Conservation (phyloP, 345 rosid species). For the Mallotus nudiflorus region DNA sequence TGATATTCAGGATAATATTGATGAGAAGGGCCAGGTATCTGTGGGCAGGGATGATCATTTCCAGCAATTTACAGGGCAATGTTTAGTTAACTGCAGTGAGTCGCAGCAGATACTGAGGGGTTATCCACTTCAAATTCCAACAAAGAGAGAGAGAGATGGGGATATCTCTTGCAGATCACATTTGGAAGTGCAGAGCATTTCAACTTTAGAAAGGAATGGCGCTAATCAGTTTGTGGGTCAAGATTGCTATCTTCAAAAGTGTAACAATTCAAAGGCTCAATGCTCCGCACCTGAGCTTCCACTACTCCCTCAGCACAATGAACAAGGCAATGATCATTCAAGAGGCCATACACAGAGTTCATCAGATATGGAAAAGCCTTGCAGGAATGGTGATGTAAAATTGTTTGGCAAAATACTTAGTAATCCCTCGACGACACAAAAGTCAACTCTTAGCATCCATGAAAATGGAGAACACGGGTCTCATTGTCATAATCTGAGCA, state of each 20-base stretch:
- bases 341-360: no score
- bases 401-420: slow-evolving; percentile 82
- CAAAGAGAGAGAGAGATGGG: slow-evolving; percentile 49
- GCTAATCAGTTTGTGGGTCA: slow-evolving; percentile 25
- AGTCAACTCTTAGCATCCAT: slow-evolving; percentile 19
- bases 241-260: slow-evolving; percentile 55
- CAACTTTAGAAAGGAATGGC: slow-evolving; percentile 29
- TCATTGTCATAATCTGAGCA: slow-evolving; percentile 30
- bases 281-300: slow-evolving; percentile 43
- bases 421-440: slow-evolving; percentile 35
- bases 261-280: slow-evolving; percentile 37
- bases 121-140: slow-evolving; percentile 39
- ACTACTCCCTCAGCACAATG: slow-evolving; percentile 29
- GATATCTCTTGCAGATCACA: slow-evolving; percentile 36
- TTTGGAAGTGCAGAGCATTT: slow-evolving; percentile 38
- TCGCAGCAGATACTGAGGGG: slow-evolving; percentile 46
- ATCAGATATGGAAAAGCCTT: slow-evolving; percentile 48
- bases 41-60: slow-evolving; percentile 32
- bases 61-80: slow-evolving; percentile 30
- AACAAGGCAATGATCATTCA: slow-evolving; percentile 37
- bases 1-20: no score
- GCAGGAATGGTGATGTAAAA: slow-evolving; percentile 70
- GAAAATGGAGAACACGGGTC: slow-evolving; percentile 43
- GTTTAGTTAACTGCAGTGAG: slow-evolving; percentile 29
- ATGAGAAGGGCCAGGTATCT: no score